A percentile compares a stretch with the other conserved stretches of the same genome.
Evolutionary conservation across 768 basidiomycete species (phyloP).

Genomic region (Lactarius indigo): DNA sequence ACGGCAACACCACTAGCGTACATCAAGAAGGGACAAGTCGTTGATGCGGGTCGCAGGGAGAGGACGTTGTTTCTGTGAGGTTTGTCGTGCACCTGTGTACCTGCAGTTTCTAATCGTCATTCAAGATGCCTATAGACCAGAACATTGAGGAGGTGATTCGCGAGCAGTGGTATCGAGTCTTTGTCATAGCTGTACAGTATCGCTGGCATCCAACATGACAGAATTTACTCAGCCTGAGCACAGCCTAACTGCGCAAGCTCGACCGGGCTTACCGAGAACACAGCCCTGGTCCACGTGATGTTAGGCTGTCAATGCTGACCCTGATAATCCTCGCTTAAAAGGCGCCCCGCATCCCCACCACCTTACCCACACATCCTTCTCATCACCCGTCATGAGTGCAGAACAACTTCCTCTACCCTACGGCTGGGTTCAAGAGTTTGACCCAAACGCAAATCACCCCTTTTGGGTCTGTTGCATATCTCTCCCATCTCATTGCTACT

Average conservation of each 20-base stretch:
- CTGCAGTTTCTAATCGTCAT: not conserved
- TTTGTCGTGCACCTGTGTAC: slow-evolving; percentile 29
- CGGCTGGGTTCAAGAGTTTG: slow-evolving; percentile 54
- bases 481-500: not conserved
- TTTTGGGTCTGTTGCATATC: slow-evolving; percentile 45
- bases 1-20: slow-evolving; percentile 14
- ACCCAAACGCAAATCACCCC: slow-evolving; percentile 38
- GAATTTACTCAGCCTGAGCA: not conserved
- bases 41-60: slow-evolving; percentile 37
- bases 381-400: slow-evolving; percentile 25
- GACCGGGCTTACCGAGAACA: not conserved
- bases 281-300: not conserved
- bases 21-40: slow-evolving; percentile 31
- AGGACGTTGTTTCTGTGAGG: slow-evolving; percentile 51
- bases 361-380: not conserved
- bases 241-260: not conserved
- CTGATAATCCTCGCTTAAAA: not conserved
- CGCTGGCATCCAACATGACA: not conserved
- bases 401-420: slow-evolving; percentile 44
- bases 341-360: not conserved
- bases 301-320: not conserved
- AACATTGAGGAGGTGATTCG: slow-evolving; percentile 53
- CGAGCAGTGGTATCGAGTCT: slow-evolving; percentile 19
- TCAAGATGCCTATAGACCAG: slow-evolving; percentile 51
- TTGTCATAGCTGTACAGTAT: slow-evolving; percentile 1